Evolutionary conservation across 2,329 filamentous ascomycete species (phyloP).

Genomic region (Aureobasidium leucospermi): DNA sequence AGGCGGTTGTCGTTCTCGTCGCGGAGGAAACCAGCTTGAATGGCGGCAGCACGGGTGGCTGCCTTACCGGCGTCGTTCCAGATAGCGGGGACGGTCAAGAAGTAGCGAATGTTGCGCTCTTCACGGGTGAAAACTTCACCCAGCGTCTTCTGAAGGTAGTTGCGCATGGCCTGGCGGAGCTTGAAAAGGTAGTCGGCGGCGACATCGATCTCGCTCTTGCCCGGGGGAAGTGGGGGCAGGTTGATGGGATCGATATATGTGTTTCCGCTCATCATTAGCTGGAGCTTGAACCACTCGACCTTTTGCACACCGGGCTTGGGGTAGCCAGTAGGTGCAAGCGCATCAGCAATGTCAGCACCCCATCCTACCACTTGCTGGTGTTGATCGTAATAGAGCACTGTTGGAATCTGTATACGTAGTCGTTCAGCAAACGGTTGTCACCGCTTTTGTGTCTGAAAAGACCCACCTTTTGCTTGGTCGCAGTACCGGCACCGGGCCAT

Average conservation of each 20-base stretch:
- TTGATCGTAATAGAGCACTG: slow-evolving; percentile 98
- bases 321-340: slow-evolving; percentile 91
- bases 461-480: slow-evolving; percentile 93
- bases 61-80: slow-evolving; percentile 99
- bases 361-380: slow-evolving; percentile 99
- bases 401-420: slow-evolving; percentile 66
- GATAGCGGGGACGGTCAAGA: slow-evolving; percentile 96
- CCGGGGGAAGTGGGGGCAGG: slow-evolving; percentile 89
- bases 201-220: slow-evolving; percentile 98
- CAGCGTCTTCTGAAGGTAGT: slow-evolving; percentile 89
- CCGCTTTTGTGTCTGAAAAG: neutral
- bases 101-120: slow-evolving; percentile 96
- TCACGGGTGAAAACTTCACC: slow-evolving; percentile 97
- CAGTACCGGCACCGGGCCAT: slow-evolving; percentile 95
- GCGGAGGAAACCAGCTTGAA: slow-evolving; percentile 91
- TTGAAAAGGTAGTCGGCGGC: slow-evolving; percentile 99
- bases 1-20: slow-evolving; percentile 97
- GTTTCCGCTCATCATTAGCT: slow-evolving; percentile 97
- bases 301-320: slow-evolving; percentile 97
- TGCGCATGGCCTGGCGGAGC: slow-evolving; percentile 91
- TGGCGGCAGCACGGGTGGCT: slow-evolving; percentile 87
- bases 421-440: slow-evolving; percentile 18
- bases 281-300: slow-evolving; percentile 99
- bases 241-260: slow-evolving; percentile 99
- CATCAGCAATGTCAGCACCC: slow-evolving; percentile 97